Conservation (phyloP, 805 yeast genomes). For the Metschnikowia noctiluminum region DNA sequence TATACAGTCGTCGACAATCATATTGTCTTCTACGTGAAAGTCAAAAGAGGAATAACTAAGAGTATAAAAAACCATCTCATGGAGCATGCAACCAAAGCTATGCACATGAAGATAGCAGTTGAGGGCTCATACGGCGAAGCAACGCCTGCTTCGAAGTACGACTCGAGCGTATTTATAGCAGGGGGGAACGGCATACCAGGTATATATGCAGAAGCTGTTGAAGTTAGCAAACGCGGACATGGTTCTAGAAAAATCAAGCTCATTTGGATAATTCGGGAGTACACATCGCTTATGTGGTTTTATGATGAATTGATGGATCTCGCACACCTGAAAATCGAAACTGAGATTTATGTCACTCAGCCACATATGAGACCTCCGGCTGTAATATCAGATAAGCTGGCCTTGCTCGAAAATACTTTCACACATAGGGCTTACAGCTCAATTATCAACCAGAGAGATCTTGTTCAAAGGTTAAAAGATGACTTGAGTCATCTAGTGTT, state of each 20-base stretch:
- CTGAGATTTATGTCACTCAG: slow-evolving; percentile 16
- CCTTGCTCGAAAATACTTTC: slow-evolving; percentile 11
- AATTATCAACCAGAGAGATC: neutral
- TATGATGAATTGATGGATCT: slow-evolving; percentile 39
- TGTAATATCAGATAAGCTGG: slow-evolving; percentile 7
- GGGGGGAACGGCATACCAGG: slow-evolving; percentile 45
- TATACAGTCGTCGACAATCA: slow-evolving; percentile 21
- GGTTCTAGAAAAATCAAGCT: slow-evolving; percentile 34
- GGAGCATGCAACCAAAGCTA: slow-evolving; percentile 16
- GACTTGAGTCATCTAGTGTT: slow-evolving; percentile 13
- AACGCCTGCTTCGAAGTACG: slow-evolving; percentile 28
- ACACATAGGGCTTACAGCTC: slow-evolving; percentile 7
- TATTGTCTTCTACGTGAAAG: slow-evolving; percentile 28
- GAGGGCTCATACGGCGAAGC: slow-evolving; percentile 40
- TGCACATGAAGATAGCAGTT: slow-evolving; percentile 29
- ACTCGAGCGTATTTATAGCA: slow-evolving; percentile 33
- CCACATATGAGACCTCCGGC: neutral
- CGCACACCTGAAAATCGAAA: slow-evolving; percentile 25
- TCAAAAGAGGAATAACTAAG: slow-evolving; percentile 33
- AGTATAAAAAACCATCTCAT: slow-evolving; percentile 20
- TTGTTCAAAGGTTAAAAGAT: slow-evolving; percentile 5
- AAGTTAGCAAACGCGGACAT: slow-evolving; percentile 1
- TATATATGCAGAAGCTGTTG: slow-evolving; percentile 32
- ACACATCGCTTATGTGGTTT: slow-evolving; percentile 49
- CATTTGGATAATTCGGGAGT: slow-evolving; percentile 62